Conservation (phyloP, 257 asterid genomes). For the Solanum bukasovii region DNA sequence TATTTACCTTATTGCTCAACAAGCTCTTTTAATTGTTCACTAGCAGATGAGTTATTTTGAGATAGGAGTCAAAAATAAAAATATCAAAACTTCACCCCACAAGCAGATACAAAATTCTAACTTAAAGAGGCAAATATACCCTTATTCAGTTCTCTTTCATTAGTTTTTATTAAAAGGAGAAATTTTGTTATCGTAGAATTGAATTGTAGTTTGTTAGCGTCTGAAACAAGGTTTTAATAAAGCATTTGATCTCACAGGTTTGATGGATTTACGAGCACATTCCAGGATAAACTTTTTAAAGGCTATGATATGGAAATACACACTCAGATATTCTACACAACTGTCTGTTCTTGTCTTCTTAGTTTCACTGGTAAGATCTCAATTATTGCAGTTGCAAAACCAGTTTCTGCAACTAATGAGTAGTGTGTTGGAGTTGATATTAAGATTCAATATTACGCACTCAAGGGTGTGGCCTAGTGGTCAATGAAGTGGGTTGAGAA, state of each 20-base stretch:
- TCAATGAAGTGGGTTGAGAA: not conserved
- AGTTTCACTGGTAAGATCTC: conserved; percentile 68
- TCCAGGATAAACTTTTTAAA: conserved; percentile 93
- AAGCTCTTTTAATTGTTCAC: not conserved
- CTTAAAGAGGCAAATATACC: not conserved
- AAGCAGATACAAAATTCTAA: not conserved
- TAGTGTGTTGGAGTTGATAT: not conserved
- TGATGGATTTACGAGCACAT: conserved; percentile 98
- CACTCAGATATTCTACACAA: conserved; percentile 92
- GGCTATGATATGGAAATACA: conserved; percentile 99
- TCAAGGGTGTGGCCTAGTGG: not conserved
- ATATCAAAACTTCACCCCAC: not conserved
- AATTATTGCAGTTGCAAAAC: not conserved
- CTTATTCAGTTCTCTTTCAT: not conserved
- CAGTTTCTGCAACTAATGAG: not conserved
- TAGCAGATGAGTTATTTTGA: not conserved
- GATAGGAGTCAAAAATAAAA: not conserved
- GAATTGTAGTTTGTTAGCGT: not conserved
- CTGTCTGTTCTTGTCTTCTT: conserved; percentile 86
- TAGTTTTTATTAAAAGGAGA: not conserved
- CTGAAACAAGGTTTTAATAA: not conserved
- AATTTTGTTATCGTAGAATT: not conserved
- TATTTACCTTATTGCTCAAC: not conserved
- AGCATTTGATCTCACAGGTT: conserved; percentile 39
- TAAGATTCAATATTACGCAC: not conserved